Conservation (phyloP, 2,329 filamentous ascomycete genomes). For the Fusarium agapanthi region DNA sequence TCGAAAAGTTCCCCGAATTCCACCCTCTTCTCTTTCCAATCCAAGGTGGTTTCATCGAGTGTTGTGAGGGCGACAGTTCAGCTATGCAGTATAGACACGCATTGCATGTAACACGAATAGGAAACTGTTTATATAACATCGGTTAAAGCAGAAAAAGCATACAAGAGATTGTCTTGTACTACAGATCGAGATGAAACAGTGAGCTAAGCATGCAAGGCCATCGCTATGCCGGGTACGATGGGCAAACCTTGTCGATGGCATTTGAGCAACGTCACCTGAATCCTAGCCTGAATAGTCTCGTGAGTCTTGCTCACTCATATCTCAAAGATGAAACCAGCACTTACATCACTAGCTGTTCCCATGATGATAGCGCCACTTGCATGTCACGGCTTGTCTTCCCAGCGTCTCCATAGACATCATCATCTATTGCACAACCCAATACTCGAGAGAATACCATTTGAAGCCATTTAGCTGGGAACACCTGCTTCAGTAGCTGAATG, state of each 20-base stretch:
- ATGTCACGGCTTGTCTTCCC: neutral
- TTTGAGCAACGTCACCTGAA: neutral
- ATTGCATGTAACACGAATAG: too few species aligned
- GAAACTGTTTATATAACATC: neutral
- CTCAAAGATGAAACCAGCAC: neutral
- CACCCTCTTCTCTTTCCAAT: neutral
- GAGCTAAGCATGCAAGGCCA: neutral
- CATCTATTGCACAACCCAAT: neutral
- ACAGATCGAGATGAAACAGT: neutral
- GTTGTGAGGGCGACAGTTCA: neutral
- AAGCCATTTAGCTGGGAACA: neutral
- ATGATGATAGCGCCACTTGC: neutral
- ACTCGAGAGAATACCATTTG: too few species aligned
- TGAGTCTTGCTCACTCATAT: neutral
- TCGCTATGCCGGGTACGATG: neutral
- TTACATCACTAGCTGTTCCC: neutral
- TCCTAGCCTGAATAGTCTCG: neutral
- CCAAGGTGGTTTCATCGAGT: neutral
- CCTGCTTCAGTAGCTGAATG: neutral
- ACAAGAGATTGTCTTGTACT: too few species aligned
- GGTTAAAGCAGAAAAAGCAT: fast-evolving
- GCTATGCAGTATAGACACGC: neutral
- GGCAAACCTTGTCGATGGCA: too few species aligned
- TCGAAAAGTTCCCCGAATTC: too few species aligned
- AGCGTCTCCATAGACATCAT: too few species aligned